phyloP scores from a whole-genome alignment of 805 yeast species.

The Zygosaccharomyces bisporus region DNA sequence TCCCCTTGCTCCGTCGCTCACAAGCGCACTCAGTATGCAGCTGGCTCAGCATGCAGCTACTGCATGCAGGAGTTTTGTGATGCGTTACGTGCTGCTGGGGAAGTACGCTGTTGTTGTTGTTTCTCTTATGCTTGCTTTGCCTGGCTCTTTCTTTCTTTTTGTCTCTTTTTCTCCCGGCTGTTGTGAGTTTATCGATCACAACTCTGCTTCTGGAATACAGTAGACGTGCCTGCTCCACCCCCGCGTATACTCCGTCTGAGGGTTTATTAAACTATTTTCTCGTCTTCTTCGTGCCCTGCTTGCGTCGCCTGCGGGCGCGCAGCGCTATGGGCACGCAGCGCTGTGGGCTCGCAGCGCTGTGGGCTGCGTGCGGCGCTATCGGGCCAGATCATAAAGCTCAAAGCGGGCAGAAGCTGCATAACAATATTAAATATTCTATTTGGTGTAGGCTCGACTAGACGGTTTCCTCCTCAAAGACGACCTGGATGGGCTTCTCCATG shows the following conservation, averaged over 20 bases:
- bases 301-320: not conserved
- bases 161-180: no score
- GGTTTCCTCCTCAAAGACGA: constrained; percentile 80
- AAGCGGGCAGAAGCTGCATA: not conserved
- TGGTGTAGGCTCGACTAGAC: constrained; percentile 17
- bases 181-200: no score
- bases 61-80: no score
- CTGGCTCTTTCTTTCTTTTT: no score
- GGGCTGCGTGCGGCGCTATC: not conserved
- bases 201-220: no score
- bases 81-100: no score
- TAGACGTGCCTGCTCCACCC: no score
- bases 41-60: no score
- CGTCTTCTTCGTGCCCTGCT: not conserved
- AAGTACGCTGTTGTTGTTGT: no score
- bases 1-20: no score
- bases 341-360: not conserved
- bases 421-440: not conserved
- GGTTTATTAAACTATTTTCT: not conserved
- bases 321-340: not conserved
- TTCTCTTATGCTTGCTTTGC: no score
- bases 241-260: not conserved
- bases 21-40: no score
- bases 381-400: not conserved
- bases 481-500: constrained; percentile 93